Conservation (phyloP, 768 basidiomycete genomes). For the Auriscalpium orientale region DNA sequence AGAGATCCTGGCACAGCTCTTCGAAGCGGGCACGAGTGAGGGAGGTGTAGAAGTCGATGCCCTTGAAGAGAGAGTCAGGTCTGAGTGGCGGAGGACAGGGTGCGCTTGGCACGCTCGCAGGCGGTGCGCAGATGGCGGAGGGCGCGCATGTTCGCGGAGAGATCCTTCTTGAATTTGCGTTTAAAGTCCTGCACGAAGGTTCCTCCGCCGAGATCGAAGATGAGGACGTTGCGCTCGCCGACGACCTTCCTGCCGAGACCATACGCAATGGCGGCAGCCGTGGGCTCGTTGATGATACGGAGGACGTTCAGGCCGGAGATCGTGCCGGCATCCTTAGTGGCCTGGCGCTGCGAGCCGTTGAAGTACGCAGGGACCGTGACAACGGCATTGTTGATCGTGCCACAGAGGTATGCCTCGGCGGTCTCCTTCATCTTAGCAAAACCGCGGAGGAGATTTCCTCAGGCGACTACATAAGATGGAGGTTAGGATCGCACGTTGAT, state of each 20-base stretch:
- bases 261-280: constrained; percentile 96
- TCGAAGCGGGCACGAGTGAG: constrained; percentile 98
- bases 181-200: constrained; percentile 98
- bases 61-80: constrained; percentile 97
- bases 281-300: no score
- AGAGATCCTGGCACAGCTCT: constrained; percentile 91
- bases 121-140: constrained; percentile 96
- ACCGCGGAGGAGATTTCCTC: constrained; percentile 99
- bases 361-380: no score
- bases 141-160: constrained; percentile 88
- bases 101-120: constrained; percentile 98
- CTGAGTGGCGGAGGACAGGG: constrained; percentile 92
- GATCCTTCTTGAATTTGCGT: constrained; percentile 95
- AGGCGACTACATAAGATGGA: constrained; percentile 60
- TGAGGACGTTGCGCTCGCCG: constrained; percentile 91
- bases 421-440: no score
- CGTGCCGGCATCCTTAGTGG: no score
- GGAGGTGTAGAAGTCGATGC: constrained; percentile 97
- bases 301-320: constrained; percentile 94
- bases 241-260: constrained; percentile 92
- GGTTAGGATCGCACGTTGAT: background rate
- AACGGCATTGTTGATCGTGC: no score
- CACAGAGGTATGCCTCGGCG: no score
- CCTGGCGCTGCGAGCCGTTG: no score
- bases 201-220: constrained; percentile 98